phyloP scores from a whole-genome alignment of 169 alveolate species.

The Cryptosporidium meleagridis region DNA sequence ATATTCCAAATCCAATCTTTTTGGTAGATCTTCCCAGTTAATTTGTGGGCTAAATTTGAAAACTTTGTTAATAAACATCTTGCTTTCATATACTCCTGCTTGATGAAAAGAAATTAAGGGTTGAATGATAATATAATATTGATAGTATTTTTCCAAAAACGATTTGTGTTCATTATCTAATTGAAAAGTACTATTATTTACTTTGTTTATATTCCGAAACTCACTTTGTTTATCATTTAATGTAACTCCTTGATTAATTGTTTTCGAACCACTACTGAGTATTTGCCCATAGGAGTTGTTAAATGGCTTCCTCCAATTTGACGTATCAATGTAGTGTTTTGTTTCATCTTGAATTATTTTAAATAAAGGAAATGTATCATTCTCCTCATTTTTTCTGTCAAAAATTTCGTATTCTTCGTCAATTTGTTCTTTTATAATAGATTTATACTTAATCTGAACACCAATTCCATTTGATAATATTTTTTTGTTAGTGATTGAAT shows the following conservation, averaged over 20 bases:
- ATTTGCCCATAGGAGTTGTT: conserved; percentile 19
- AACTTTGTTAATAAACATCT: conserved; percentile 29
- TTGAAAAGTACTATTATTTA: not conserved
- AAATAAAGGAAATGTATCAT: conserved; percentile 1
- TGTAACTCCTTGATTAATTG: not conserved
- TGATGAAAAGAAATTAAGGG: conserved; percentile 47
- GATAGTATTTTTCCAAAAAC: not conserved
- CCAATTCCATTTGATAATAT: conserved; percentile 24
- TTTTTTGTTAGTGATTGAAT: conserved; percentile 8
- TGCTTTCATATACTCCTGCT: conserved; percentile 66
- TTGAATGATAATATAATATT: conserved; percentile 12
- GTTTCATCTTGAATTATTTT: not conserved
- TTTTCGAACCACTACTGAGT: not conserved
- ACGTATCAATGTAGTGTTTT: not conserved
- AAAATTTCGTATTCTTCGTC: not conserved
- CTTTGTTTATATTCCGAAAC: not conserved
- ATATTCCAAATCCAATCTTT: conserved; percentile 21
- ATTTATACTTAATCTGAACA: not conserved
- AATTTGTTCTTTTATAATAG: not conserved
- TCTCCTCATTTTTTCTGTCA: not conserved
- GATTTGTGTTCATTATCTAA: not conserved
- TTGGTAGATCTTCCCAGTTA: conserved; percentile 48
- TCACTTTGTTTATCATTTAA: not conserved
- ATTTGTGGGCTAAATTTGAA: not conserved
- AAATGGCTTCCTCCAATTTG: conserved; percentile 5